These are phyloP conservation scores for Acacia confusa DNA, from an alignment of 306 rosid species.

Conservation along the genomic window DNA sequence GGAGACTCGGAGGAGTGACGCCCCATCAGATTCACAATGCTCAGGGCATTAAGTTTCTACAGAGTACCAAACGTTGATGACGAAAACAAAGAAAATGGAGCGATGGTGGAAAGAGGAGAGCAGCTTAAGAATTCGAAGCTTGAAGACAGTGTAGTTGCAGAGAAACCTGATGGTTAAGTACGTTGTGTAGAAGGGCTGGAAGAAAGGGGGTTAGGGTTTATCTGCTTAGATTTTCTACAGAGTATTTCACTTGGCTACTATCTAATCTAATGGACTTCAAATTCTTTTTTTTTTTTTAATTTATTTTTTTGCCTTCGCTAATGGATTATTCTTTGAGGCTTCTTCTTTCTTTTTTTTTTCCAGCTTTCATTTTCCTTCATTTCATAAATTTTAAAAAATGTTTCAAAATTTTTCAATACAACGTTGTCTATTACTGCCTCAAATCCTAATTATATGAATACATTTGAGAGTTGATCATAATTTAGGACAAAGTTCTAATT, in stretches of 20 bases:
- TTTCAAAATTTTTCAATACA: too few species aligned
- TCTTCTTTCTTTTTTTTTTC: too few species aligned
- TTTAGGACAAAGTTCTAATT: too few species aligned
- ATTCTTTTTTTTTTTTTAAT: too few species aligned
- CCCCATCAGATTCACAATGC: constrained; percentile 11
- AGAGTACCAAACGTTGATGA: neutral
- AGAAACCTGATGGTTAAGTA: neutral
- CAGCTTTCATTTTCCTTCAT: neutral
- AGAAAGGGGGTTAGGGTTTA: neutral
- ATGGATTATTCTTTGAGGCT: neutral
- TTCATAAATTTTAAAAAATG: too few species aligned
- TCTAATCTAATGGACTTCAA: neutral
- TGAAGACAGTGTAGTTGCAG: neutral
- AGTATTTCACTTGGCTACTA: neutral
- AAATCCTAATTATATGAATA: too few species aligned
- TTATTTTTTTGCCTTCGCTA: too few species aligned
- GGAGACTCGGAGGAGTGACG: constrained; percentile 20
- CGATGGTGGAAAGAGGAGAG: neutral
- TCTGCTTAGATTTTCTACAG: neutral
- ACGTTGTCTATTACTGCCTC: too few species aligned
- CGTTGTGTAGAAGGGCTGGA: neutral
- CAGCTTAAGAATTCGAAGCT: neutral
- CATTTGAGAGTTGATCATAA: too few species aligned
- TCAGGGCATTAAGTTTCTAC: neutral
- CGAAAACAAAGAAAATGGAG: neutral